A percentile compares a stretch with the other conserved stretches of the same genome.
Evolutionary conservation across 1,139 yeast genomes (phyloP).

Genomic region (Suhomyces maxii): DNA sequence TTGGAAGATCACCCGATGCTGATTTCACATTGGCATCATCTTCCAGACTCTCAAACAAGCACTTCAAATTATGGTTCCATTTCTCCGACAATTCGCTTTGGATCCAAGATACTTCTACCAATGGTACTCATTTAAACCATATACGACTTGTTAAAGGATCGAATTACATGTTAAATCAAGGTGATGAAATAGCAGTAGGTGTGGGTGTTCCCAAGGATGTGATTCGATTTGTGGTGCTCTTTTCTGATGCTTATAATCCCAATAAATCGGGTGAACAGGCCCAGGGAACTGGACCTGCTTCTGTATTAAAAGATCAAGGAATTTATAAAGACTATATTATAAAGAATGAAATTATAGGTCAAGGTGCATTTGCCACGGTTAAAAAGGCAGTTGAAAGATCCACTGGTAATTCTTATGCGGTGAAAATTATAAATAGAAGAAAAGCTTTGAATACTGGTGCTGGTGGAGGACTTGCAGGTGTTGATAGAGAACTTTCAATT

Average conservation of each 20-base stretch:
- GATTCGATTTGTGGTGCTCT: slow-evolving; percentile 68
- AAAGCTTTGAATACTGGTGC: slow-evolving; percentile 76
- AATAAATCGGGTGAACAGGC: slow-evolving; percentile 22
- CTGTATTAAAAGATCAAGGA: slow-evolving; percentile 43
- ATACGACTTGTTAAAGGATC: slow-evolving; percentile 73
- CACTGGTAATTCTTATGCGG: slow-evolving; percentile 85
- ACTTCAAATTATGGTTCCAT: slow-evolving; percentile 69
- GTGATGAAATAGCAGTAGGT: slow-evolving; percentile 90
- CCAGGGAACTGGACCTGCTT: slow-evolving; percentile 16
- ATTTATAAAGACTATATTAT: slow-evolving; percentile 75
- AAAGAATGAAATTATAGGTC: slow-evolving; percentile 83
- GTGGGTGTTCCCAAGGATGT: slow-evolving; percentile 82
- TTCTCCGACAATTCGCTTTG: slow-evolving; percentile 55
- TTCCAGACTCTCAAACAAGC: slow-evolving; percentile 73
- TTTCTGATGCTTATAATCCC: slow-evolving; percentile 46
- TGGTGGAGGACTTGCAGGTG: slow-evolving; percentile 51
- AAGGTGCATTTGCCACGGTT: slow-evolving; percentile 96
- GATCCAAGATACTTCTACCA: slow-evolving; percentile 75
- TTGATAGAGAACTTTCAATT: slow-evolving; percentile 81
- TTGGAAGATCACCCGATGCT: slow-evolving; percentile 75
- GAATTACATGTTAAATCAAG: slow-evolving; percentile 81
- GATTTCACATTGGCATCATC: slow-evolving; percentile 61
- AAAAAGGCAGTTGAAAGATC: slow-evolving; percentile 83
- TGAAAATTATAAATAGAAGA: slow-evolving; percentile 80
- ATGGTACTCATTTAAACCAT: slow-evolving; percentile 86